phyloP scores from a whole-genome alignment of 2,329 filamentous ascomycete species.

The Calonectria honghensis region DNA sequence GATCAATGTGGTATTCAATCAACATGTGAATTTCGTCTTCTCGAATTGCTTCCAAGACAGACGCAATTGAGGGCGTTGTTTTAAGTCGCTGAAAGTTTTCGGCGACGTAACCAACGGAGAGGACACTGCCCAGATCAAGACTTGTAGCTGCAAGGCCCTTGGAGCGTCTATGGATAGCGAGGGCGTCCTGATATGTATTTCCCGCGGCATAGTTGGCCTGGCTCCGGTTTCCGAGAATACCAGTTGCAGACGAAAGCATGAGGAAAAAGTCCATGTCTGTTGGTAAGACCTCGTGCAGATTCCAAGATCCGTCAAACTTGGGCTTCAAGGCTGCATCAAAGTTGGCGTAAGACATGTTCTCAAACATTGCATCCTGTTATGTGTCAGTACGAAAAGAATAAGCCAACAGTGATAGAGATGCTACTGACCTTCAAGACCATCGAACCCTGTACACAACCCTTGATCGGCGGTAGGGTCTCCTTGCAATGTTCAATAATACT shows the following conservation, averaged over 20 bases:
- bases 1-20: constrained; percentile 21
- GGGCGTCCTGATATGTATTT: constrained; percentile 18
- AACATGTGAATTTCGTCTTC: constrained; percentile 20
- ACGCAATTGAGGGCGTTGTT: constrained; percentile 8
- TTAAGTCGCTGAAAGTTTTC: constrained; percentile 17
- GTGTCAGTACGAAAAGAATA: background rate
- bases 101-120: constrained; percentile 6
- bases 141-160: constrained; percentile 11
- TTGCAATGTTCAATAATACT: background rate
- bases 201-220: constrained; percentile 27
- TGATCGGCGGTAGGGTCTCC: constrained; percentile 19
- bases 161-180: constrained; percentile 3
- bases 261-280: constrained; percentile 25
- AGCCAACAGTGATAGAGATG: background rate
- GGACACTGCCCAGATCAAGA: constrained; percentile 8
- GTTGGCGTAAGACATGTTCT: constrained; percentile 24
- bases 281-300: constrained; percentile 17
- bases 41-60: constrained; percentile 5
- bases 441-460: constrained; percentile 16
- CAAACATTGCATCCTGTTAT: constrained; percentile 21
- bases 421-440: constrained; percentile 32
- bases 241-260: constrained; percentile 20
- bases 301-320: constrained; percentile 31
- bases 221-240: constrained; percentile 22
- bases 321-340: constrained; percentile 21